Evolutionary conservation across 768 basidiomycete genomes (phyloP).

Genomic region (Sutorius australiensis): DNA sequence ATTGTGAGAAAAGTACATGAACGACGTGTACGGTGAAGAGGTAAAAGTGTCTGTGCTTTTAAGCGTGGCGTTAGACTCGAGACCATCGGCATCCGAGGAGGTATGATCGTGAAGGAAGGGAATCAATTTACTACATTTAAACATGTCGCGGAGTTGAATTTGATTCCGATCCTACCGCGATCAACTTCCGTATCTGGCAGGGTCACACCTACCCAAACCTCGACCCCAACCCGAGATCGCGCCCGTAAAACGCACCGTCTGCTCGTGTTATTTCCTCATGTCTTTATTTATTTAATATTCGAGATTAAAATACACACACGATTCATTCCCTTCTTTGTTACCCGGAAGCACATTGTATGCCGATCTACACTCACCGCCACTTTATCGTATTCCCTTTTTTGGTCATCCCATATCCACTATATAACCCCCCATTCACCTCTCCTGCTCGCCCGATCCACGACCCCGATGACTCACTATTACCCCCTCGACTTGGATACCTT

Average conservation of each 20-base stretch:
- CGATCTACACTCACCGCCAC: constrained; percentile 19
- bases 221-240: background rate
- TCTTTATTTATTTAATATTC: background rate
- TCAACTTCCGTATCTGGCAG: constrained; percentile 18
- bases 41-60: background rate
- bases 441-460: constrained; percentile 1
- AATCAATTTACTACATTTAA: too few species aligned
- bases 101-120: background rate
- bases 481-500: constrained; percentile 8
- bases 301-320: background rate
- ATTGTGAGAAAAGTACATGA: constrained; percentile 5
- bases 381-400: constrained; percentile 10
- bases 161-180: constrained; percentile 24
- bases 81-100: constrained; percentile 25
- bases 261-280: background rate
- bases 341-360: constrained; percentile 8
- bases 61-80: background rate
- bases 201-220: background rate
- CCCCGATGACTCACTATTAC: constrained; percentile 21
- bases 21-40: background rate
- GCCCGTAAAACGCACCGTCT: background rate
- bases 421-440: constrained; percentile 6
- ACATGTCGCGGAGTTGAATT: constrained; percentile 22
- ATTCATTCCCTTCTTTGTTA: background rate
- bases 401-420: constrained; percentile 10